Base-by-base conservation (phyloP, 2,329 filamentous ascomycete genomes). In the Lachnellula willkommii region DNA sequence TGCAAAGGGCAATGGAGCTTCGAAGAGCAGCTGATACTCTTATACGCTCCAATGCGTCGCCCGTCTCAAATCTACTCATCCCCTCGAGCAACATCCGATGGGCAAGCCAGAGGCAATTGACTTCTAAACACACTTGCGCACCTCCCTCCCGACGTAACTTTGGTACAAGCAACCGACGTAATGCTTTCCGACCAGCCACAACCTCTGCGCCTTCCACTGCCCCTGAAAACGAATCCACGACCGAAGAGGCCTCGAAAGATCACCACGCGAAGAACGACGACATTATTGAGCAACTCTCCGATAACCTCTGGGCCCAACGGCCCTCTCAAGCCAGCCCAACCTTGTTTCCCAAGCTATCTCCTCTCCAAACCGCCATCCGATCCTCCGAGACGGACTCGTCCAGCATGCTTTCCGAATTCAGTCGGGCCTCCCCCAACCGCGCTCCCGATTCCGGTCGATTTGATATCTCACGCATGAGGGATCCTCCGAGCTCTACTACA, bases 1-100 rank as follows among this genome's bases (percentile, higher is more conserved):
- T 42, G 26, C 17, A 28, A 32, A 63, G 59, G 26, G 50, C 50
- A 53, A 72, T 72, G 70, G 69, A 72, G 58, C 49, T 71, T 56
- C 65, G 69, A 68, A 63, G 65, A 55, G 60, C 62, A 4, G 65
- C 63, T 26, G 68, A 70, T 45, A 60, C 59, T 14, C 47, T 71
- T 11, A 59, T 71, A 55, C 67, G 66, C 54, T 63, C 58, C 20
- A 68, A 65, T 47, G 49, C 56, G 11, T 66, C 63, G 20, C 62
- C 63, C 36, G 32, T 70, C 35, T 51, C 65, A 7, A 52, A 57
- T 15, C 60, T 70, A 48, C 65, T 70, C 46, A 56, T 60, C 43
- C 66, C 67, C 35, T 58, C 63, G 28, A 57, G 58, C 37, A 52
- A 61, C 47, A 50, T 56, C 58, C 54, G 58, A 63, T 63, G 60